Evolutionary conservation across 495 filamentous ascomycete species (phyloP).

Genomic region (Penicillium fimorum): DNA sequence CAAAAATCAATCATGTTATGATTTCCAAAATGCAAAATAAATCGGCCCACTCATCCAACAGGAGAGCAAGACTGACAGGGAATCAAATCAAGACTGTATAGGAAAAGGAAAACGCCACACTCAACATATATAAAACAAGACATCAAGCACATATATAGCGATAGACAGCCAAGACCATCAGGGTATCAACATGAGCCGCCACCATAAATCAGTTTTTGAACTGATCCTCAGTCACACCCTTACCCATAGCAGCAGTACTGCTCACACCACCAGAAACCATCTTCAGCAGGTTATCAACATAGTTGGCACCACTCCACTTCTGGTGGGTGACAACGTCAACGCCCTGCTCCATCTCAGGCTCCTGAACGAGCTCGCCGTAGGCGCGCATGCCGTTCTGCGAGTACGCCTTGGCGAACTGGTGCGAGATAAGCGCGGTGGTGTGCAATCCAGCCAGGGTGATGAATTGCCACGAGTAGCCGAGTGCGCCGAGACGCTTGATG

Average conservation of each 20-base stretch:
- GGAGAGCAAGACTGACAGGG: conserved; percentile 12
- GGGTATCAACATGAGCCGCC: conserved; percentile 7
- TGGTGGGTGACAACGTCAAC: conserved; percentile 97
- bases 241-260: conserved; percentile 91
- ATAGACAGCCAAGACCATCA: conserved; percentile 15
- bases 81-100: conserved; percentile 22
- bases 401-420: conserved; percentile 85
- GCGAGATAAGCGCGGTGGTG: conserved; percentile 85
- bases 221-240: conserved; percentile 97
- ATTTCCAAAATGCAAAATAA: conserved; percentile 18
- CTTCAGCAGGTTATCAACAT: conserved; percentile 90
- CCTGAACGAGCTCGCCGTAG: conserved; percentile 94
- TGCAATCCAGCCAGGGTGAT: conserved; percentile 98
- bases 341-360: conserved; percentile 87
- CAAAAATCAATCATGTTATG: neutral
- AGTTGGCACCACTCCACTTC: conserved; percentile 96
- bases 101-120: conserved; percentile 9
- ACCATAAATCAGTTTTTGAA: conserved; percentile 54
- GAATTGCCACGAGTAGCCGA: conserved; percentile 99
- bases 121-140: conserved; percentile 4
- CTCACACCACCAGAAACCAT: conserved; percentile 96
- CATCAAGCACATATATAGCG: conserved; percentile 14
- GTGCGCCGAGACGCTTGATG: conserved; percentile 78
- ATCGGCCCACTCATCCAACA: neutral
- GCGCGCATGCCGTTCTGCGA: conserved; percentile 85